A percentile compares a stretch with the other conserved stretches of the same genome.
These are phyloP conservation scores for Vigna mungo DNA, from an alignment of 306 rosid species.

Conservation along the genomic window DNA sequence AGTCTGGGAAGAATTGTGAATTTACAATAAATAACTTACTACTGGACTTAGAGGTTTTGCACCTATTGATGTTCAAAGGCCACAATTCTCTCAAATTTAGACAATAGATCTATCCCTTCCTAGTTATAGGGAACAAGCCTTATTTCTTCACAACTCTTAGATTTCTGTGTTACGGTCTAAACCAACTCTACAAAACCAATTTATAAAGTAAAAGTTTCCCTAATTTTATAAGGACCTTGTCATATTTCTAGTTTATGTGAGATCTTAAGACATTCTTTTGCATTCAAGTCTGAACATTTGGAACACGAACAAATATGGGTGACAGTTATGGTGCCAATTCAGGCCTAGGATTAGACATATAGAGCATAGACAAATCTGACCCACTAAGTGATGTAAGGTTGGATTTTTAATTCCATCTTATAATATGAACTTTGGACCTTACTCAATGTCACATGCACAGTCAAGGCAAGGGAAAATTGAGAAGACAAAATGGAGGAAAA, in stretches of 20 bases:
- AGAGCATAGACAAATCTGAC: too few species aligned
- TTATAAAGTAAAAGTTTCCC: background rate
- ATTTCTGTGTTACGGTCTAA: background rate
- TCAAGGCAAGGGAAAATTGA: too few species aligned
- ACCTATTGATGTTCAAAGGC: background rate
- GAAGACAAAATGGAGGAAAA: too few species aligned
- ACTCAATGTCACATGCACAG: too few species aligned
- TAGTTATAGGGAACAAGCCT: background rate
- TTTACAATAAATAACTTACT: background rate
- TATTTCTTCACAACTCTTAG: background rate
- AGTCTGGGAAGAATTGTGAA: background rate
- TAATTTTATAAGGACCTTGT: background rate
- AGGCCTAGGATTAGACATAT: too few species aligned
- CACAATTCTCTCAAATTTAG: background rate
- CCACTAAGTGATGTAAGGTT: too few species aligned
- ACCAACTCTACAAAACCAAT: background rate
- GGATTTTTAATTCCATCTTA: too few species aligned
- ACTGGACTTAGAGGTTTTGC: background rate
- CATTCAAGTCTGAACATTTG: background rate
- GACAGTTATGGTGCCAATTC: background rate
- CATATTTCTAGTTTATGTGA: background rate
- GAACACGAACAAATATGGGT: background rate
- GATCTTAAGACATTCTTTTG: background rate
- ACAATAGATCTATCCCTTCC: background rate
- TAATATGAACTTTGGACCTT: too few species aligned